phyloP scores from a whole-genome alignment of 2,329 filamentous ascomycete species.

The Trichoderma pleuroti region DNA sequence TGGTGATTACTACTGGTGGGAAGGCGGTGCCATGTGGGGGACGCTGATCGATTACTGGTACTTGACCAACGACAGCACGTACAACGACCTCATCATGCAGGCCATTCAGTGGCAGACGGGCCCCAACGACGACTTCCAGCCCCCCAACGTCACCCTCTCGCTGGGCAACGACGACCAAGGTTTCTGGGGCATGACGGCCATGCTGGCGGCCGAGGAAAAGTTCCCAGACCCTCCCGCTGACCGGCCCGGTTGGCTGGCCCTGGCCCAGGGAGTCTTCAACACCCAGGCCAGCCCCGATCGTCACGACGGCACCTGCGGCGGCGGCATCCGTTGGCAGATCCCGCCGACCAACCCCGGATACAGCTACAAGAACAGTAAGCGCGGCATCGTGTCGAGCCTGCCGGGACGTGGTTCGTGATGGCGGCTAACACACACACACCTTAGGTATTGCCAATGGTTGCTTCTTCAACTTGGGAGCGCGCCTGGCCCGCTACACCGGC shows the following conservation, averaged over 20 bases:
- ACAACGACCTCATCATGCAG: constrained; percentile 52
- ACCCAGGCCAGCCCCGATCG: constrained; percentile 52
- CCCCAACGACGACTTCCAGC: constrained; percentile 53
- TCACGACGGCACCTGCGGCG: constrained; percentile 53
- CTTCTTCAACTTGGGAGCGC: constrained; percentile 64
- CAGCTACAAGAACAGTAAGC: constrained; percentile 64
- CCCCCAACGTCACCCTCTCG: constrained; percentile 48
- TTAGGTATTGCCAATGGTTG: constrained; percentile 53
- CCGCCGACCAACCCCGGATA: constrained; percentile 71
- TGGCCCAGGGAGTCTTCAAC: constrained; percentile 64
- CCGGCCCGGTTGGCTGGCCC: constrained; percentile 51
- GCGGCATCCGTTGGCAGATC: constrained; percentile 74
- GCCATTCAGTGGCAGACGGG: constrained; percentile 53
- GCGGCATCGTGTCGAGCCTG: neutral
- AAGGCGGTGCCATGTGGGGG: constrained; percentile 60
- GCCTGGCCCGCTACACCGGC: constrained; percentile 66
- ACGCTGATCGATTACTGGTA: constrained; percentile 63
- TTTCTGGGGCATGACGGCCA: constrained; percentile 64
- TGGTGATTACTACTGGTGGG: constrained; percentile 63
- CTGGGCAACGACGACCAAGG: constrained; percentile 64
- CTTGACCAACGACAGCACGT: constrained; percentile 55
- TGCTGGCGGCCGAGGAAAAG: constrained; percentile 55
- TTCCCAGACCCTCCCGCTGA: constrained; percentile 53
- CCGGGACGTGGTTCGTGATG: neutral
- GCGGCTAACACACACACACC: neutral